phyloP scores from a whole-genome alignment of 495 filamentous ascomycete species.

The Parmelia sp. region DNA sequence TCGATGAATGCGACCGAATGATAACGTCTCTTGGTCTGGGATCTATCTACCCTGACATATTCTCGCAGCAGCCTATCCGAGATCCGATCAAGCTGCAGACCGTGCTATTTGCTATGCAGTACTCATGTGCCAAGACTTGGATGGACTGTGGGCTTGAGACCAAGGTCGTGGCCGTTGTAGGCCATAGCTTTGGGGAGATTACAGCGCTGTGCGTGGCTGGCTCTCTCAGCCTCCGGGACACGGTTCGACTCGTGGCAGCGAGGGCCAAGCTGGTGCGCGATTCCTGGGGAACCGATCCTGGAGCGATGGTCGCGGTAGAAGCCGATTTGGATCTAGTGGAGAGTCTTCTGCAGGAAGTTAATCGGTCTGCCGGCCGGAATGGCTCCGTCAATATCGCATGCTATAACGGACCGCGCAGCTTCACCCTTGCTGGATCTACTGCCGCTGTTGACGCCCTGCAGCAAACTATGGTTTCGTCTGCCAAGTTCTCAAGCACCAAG shows the following conservation, averaged over 20 bases:
- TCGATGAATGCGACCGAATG: not conserved
- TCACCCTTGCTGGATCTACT: slow-evolving; percentile 21
- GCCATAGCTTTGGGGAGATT: not conserved
- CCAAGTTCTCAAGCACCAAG: slow-evolving; percentile 14
- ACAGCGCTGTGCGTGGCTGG: not conserved
- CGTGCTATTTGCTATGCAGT: not conserved
- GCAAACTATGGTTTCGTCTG: slow-evolving; percentile 5
- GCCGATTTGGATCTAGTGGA: not conserved
- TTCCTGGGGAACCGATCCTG: not conserved
- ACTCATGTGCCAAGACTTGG: not conserved
- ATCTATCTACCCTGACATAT: not conserved
- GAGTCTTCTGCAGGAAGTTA: not conserved
- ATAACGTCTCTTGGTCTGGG: not conserved
- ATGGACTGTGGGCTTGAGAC: not conserved
- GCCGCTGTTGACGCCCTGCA: slow-evolving; percentile 14
- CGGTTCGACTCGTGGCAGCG: not conserved
- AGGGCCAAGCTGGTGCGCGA: not conserved
- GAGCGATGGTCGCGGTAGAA: not conserved
- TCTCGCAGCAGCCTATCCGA: not conserved
- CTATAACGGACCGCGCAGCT: slow-evolving; percentile 24
- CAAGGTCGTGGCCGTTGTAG: not conserved
- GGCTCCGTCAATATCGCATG: slow-evolving; percentile 18
- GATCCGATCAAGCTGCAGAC: not conserved
- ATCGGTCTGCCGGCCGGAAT: slow-evolving; percentile 5
- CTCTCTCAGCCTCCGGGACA: not conserved